Conservation (phyloP, 1,284 basidiomycete species). For the Boletellus dicymbophilus region DNA sequence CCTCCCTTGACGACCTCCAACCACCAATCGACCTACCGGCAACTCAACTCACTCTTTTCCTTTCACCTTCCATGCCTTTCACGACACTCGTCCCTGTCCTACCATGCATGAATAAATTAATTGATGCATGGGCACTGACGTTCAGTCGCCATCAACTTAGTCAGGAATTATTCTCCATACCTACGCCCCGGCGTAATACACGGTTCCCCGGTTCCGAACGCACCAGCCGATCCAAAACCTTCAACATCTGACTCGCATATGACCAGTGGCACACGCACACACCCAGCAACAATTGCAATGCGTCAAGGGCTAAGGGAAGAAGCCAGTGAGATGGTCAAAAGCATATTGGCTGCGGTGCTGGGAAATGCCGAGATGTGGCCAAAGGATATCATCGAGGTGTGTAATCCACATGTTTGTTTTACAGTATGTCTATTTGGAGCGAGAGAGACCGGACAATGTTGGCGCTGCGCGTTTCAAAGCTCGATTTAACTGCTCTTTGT, state of each 20-base stretch:
- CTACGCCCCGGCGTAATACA: conserved; percentile 52
- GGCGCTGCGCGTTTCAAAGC: neutral
- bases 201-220: conserved; percentile 8
- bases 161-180: conserved; percentile 87
- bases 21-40: conserved; percentile 25
- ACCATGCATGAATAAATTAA: conserved; percentile 21
- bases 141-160: conserved; percentile 86
- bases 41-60: conserved; percentile 27
- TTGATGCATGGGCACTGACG: conserved; percentile 48
- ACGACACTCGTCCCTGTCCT: conserved; percentile 26
- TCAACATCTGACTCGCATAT: conserved; percentile 1
- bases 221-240: conserved; percentile 1
- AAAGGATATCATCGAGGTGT: conserved; percentile 30
- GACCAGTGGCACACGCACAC: conserved; percentile 53
- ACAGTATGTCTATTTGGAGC: neutral
- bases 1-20: conserved; percentile 23
- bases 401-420: conserved; percentile 17
- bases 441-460: neutral
- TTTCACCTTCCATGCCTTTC: conserved; percentile 24
- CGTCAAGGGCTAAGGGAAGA: conserved; percentile 56
- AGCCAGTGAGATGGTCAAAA: conserved; percentile 69
- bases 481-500: neutral
- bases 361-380: conserved; percentile 39
- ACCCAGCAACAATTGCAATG: conserved; percentile 69
- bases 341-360: conserved; percentile 44